Evolutionary conservation across 371 early-diverging fungal species (phyloP), one percentile per base, ranked within the genome.

Genomic region (Syncephalastrum sp.): DNA sequence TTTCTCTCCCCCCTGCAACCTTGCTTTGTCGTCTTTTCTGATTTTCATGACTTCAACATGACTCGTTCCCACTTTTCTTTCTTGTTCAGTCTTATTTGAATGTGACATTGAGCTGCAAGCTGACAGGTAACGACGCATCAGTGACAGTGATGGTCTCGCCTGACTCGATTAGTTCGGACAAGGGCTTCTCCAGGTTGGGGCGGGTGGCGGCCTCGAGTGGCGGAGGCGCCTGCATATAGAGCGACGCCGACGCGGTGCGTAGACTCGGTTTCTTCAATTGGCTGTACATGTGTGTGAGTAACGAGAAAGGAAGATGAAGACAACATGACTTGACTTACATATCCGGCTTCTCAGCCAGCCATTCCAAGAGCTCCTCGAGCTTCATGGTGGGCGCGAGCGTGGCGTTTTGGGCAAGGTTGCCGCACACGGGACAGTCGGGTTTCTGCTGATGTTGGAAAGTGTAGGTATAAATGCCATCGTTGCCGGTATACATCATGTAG

Each of bases 401-500:
- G 29, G 82, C 59, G 33, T 72, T 72, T 0, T 67, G 56, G 6
- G 73, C 60, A 24, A 75, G 70, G 8, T 72, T 72, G 5, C 95
- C 93, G 66, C 98, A 98, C 3, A 97, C 96, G 27, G 93, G 89
- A 69, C 98, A 98, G 19, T 93, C 91, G 0, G 87, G 83, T 58
- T 91, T 89, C 65, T 84, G 85, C 68, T 89, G 86, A 56, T 90
- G 88, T 47, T 87, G 82, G 75, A 96, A 96, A 1, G 95, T 92
- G 63, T 93, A 88, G 3, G 95, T 93, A 71, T 96, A 95, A 19
- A 97, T 75, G 24, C 95, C 91, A 47, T 82, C 85, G 57, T 93
- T 91, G 50, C 97, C 98, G 6, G 87, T 89, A 72, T 96, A 98
- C 88, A 95, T 91, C 91, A 95, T 90, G 72, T 95, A 98, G 68